Percentiles rank a stretch among this genome's conserved stretches.
These are phyloP conservation scores for Luffa acutangula DNA, from an alignment of 306 rosid genomes.

Conservation along the genomic window DNA sequence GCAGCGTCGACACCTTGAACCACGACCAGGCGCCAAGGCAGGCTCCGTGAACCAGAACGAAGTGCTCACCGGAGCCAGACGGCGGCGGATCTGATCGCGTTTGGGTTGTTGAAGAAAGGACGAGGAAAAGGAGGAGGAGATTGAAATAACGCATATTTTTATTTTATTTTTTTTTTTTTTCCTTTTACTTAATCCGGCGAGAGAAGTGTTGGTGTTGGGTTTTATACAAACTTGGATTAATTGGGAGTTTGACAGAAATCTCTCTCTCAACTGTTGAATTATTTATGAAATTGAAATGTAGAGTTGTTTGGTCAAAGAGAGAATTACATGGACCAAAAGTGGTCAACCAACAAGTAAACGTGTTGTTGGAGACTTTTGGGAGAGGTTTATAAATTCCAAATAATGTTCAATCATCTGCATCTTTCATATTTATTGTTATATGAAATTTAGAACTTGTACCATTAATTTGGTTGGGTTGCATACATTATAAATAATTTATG, in stretches of 20 bases:
- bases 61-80: conserved; percentile 7
- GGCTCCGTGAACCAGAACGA: conserved; percentile 38
- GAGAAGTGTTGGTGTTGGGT: background rate
- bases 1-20: conserved; percentile 27
- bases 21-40: conserved; percentile 48
- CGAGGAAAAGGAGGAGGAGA: background rate
- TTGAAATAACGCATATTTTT: background rate
- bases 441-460: background rate
- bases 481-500: too few species aligned
- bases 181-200: background rate
- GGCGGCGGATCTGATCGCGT: background rate
- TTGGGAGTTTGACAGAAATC: background rate
- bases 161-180: background rate
- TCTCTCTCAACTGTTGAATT: background rate
- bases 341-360: background rate
- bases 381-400: too few species aligned
- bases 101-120: background rate
- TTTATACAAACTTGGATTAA: background rate
- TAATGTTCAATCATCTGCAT: too few species aligned
- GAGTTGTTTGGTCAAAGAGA: too few species aligned
- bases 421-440: background rate
- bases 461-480: too few species aligned
- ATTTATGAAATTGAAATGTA: too few species aligned
- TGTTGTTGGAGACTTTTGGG: background rate
- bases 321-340: background rate